phyloP scores from a whole-genome alignment of 2,329 filamentous ascomycete species.

The Neopestalotiopsis sp. region DNA sequence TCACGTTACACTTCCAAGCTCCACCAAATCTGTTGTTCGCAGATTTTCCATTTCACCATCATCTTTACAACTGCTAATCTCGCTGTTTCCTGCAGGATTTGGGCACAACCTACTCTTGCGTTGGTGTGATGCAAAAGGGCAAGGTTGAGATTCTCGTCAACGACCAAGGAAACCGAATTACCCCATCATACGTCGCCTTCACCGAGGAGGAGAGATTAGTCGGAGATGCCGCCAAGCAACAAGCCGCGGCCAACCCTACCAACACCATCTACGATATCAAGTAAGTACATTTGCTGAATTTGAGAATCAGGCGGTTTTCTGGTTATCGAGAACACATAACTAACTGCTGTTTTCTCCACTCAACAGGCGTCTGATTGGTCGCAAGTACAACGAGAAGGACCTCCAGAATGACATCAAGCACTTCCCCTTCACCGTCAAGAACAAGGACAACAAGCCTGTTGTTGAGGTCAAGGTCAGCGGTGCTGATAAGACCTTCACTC shows the following conservation, averaged over 20 bases:
- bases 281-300: slow-evolving; percentile 56
- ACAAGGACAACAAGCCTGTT: slow-evolving; percentile 88
- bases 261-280: slow-evolving; percentile 84
- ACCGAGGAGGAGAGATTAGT: slow-evolving; percentile 97
- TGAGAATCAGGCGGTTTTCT: no score
- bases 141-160: slow-evolving; percentile 96
- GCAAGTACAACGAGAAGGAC: slow-evolving; percentile 83
- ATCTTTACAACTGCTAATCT: neutral
- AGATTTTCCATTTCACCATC: neutral
- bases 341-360: slow-evolving; percentile 33
- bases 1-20: neutral
- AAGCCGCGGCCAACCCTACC: slow-evolving; percentile 79
- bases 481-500: slow-evolving; percentile 74
- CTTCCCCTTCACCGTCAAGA: slow-evolving; percentile 94
- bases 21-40: no score
- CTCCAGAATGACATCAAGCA: slow-evolving; percentile 96
- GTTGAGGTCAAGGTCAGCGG: slow-evolving; percentile 76
- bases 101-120: slow-evolving; percentile 88
- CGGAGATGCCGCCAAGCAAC: slow-evolving; percentile 97
- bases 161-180: slow-evolving; percentile 96
- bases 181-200: slow-evolving; percentile 93
- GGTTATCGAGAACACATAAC: slow-evolving; percentile 22
- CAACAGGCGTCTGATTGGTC: slow-evolving; percentile 79
- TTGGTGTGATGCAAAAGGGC: slow-evolving; percentile 94
- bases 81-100: slow-evolving; percentile 60